Conservation (phyloP, 2,329 filamentous ascomycete genomes). For the Rhynchosporium agropyri region DNA sequence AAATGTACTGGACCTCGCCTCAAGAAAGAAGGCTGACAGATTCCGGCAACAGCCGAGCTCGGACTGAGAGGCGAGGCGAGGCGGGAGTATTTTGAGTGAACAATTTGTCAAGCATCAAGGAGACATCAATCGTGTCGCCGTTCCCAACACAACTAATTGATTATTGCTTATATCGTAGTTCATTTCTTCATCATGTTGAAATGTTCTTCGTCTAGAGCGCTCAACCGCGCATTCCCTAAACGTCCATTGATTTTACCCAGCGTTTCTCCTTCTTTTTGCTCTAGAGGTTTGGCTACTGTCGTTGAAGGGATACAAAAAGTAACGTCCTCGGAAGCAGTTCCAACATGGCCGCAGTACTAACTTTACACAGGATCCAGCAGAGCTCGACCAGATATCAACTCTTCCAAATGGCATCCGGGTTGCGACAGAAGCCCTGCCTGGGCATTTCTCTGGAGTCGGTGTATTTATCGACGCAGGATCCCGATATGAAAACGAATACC, state of each 20-base stretch:
- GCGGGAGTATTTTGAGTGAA: constrained; percentile 14
- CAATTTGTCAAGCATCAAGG: constrained; percentile 7
- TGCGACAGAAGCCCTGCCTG: constrained; percentile 90
- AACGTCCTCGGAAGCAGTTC: not conserved
- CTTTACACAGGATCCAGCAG: constrained; percentile 69
- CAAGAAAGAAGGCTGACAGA: not conserved
- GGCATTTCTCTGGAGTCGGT: constrained; percentile 91
- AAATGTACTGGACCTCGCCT: too few species aligned
- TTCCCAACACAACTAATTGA: not conserved
- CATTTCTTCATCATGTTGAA: constrained; percentile 38
- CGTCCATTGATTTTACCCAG: constrained; percentile 23
- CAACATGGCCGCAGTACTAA: constrained; percentile 28
- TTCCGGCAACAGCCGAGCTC: constrained; percentile 5
- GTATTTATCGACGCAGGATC: constrained; percentile 96
- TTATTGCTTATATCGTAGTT: not conserved
- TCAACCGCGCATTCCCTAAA: constrained; percentile 32
- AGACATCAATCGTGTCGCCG: not conserved
- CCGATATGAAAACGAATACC: constrained; percentile 81
- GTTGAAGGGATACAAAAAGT: constrained; percentile 43
- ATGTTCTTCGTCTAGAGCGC: constrained; percentile 34
- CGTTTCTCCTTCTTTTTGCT: constrained; percentile 35
- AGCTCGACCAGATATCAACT: constrained; percentile 85
- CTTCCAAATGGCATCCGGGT: constrained; percentile 92
- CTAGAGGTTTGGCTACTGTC: constrained; percentile 40
- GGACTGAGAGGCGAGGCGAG: not conserved